Percentiles rank a stretch among this genome's conserved stretches.
phyloP scores from a whole-genome alignment of 306 rosid genomes.

The Fragaria vesca region DNA sequence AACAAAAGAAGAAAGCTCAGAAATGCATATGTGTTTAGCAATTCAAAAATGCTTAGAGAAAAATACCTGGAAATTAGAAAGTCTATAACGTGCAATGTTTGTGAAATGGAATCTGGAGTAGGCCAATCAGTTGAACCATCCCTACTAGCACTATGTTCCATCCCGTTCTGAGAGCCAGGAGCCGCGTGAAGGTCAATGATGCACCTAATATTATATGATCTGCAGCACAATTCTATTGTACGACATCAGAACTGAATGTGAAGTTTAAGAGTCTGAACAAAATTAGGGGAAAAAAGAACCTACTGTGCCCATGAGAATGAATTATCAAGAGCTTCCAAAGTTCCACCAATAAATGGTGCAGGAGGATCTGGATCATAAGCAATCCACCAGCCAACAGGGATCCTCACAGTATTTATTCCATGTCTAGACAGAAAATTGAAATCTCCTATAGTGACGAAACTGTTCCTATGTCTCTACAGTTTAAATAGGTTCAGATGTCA shows the following conservation, averaged over 20 bases:
- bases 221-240: conserved; percentile 38
- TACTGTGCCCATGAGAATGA: conserved; percentile 97
- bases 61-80: conserved; percentile 79
- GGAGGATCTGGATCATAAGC: conserved; percentile 98
- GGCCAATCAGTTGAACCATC: conserved; percentile 86
- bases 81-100: conserved; percentile 69
- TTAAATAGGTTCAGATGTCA: conserved; percentile 26
- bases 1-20: not conserved
- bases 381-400: conserved; percentile 99
- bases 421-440: conserved; percentile 75
- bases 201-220: conserved; percentile 72
- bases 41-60: conserved; percentile 2
- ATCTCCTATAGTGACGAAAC: conserved; percentile 68
- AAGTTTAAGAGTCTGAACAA: conserved; percentile 11
- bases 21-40: conserved; percentile 1
- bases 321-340: conserved; percentile 81
- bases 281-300: conserved; percentile 39
- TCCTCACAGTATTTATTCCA: conserved; percentile 92
- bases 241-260: conserved; percentile 21
- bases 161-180: conserved; percentile 91
- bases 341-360: conserved; percentile 80
- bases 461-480: conserved; percentile 88
- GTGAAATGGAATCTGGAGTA: conserved; percentile 50
- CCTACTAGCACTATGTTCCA: conserved; percentile 92
- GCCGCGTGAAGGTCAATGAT: conserved; percentile 93